A percentile compares a stretch with the other conserved stretches of the same genome.
These are phyloP conservation scores for Suillus decipiens DNA, from an alignment of 768 basidiomycete species.

Conservation along the genomic window DNA sequence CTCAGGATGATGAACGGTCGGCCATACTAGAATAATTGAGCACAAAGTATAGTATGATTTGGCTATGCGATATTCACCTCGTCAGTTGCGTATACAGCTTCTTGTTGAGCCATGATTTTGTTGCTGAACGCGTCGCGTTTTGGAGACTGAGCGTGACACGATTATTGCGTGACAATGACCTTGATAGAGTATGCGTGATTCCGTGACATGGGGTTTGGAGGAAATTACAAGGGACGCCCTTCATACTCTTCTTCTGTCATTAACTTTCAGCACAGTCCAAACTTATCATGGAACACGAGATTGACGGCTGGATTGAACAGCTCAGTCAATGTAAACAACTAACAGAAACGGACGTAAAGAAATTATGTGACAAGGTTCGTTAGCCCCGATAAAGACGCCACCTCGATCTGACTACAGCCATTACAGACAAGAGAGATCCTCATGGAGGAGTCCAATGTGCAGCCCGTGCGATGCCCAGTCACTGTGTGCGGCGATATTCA, in stretches of 20 bases:
- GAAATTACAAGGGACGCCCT: conserved; percentile 10
- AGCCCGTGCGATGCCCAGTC: conserved; percentile 97
- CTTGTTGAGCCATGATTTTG: conserved; percentile 40
- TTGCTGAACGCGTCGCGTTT: conserved; percentile 18
- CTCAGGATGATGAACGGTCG: conserved; percentile 97
- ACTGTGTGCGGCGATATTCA: conserved; percentile 99
- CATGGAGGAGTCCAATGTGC: conserved; percentile 99
- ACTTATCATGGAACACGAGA: conserved; percentile 60
- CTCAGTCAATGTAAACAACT: conserved; percentile 97
- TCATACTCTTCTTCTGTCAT: conserved; percentile 9
- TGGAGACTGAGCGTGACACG: conserved; percentile 26
- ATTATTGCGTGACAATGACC: conserved; percentile 24
- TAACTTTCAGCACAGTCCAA: conserved; percentile 14
- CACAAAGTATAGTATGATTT: conserved; percentile 13
- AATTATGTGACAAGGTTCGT: conserved; percentile 96
- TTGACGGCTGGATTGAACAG: conserved; percentile 97
- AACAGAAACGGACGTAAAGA: conserved; percentile 93
- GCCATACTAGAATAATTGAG: conserved; percentile 62
- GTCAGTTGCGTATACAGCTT: conserved; percentile 85
- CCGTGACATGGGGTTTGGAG: conserved; percentile 25
- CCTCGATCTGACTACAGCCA: conserved; percentile 20
- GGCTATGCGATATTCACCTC: conserved; percentile 50
- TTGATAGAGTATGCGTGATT: conserved; percentile 27
- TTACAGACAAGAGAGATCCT: conserved; percentile 92
- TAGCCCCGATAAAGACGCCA: conserved; percentile 13